Percentiles rank a stretch among this genome's conserved stretches.
Conservation (phyloP, 495 filamentous ascomycete genomes). For the Xylaria intraflava region DNA sequence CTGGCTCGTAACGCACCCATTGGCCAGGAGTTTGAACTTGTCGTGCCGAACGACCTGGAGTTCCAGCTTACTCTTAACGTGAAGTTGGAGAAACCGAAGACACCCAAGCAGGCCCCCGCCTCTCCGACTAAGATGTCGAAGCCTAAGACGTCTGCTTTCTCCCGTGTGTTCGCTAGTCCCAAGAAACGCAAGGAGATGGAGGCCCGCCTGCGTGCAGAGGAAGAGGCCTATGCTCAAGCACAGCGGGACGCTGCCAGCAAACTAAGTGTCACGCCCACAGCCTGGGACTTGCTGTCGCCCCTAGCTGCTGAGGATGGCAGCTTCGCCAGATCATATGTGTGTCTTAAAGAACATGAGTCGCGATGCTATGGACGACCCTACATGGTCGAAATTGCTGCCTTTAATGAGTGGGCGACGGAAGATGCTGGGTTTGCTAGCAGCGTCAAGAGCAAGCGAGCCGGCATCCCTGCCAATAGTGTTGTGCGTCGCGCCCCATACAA, state of each 20-base stretch:
- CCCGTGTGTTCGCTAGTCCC: constrained; percentile 85
- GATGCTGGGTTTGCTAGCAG: constrained; percentile 60
- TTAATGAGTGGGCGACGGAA: constrained; percentile 97
- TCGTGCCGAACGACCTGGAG: constrained; percentile 92
- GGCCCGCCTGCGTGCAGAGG: constrained; percentile 67
- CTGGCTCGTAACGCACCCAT: constrained; percentile 90
- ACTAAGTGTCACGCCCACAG: constrained; percentile 50
- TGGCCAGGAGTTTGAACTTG: constrained; percentile 95
- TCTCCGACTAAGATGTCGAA: constrained; percentile 54
- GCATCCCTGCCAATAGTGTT: constrained; percentile 48
- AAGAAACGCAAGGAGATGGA: constrained; percentile 94
- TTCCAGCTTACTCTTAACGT: constrained; percentile 96
- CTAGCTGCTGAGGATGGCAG: constrained; percentile 85
- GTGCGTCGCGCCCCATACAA: constrained; percentile 78
- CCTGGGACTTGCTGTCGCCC: constrained; percentile 82
- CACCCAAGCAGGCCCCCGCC: constrained; percentile 43
- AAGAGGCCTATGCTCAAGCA: constrained; percentile 57
- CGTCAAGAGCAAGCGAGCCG: constrained; percentile 77
- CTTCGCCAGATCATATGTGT: constrained; percentile 88
- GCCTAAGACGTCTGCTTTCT: constrained; percentile 76
- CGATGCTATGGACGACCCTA: constrained; percentile 80
- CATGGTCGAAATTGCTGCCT: constrained; percentile 80
- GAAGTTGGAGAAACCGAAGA: constrained; percentile 72
- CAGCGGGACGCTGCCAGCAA: constrained; percentile 61
- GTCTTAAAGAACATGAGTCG: constrained; percentile 83